Conservation (phyloP, 2,329 filamentous ascomycete species). For the Metarhizium rileyi region DNA sequence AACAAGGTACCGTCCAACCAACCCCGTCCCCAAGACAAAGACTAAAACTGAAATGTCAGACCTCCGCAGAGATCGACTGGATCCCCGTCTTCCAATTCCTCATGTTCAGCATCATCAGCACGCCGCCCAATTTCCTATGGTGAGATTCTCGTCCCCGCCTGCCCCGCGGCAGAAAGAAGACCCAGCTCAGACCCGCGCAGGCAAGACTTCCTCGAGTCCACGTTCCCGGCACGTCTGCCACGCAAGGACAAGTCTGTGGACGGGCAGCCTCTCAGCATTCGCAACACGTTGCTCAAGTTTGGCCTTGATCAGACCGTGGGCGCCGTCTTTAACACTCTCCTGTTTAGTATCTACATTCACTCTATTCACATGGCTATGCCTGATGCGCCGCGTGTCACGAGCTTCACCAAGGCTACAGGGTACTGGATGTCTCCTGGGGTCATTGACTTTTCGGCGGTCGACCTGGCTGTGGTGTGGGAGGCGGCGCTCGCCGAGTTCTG, state of each 20-base stretch:
- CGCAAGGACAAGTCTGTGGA: not conserved
- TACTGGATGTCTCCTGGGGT: slow-evolving; percentile 29
- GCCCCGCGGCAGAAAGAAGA: too few relatives aligned
- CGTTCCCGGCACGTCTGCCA: slow-evolving; percentile 54
- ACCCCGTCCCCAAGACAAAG: not conserved
- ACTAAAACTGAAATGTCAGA: not conserved
- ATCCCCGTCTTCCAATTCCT: slow-evolving; percentile 67
- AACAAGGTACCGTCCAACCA: slow-evolving; percentile 41
- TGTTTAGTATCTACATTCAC: slow-evolving; percentile 52
- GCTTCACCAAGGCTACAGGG: slow-evolving; percentile 22
- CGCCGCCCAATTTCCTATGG: slow-evolving; percentile 81
- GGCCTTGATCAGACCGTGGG: slow-evolving; percentile 60
- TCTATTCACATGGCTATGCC: slow-evolving; percentile 43
- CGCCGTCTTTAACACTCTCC: slow-evolving; percentile 52
- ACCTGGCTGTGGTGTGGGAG: slow-evolving; percentile 34
- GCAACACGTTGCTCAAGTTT: slow-evolving; percentile 59
- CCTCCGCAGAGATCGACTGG: slow-evolving; percentile 41
- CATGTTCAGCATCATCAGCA: slow-evolving; percentile 61
- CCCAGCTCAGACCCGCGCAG: slow-evolving; percentile 23
- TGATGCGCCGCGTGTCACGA: slow-evolving; percentile 27
- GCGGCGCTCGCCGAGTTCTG: slow-evolving; percentile 46
- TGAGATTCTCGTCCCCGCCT: slow-evolving; percentile 22
- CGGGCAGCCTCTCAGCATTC: slow-evolving; percentile 38
- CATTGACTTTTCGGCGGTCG: slow-evolving; percentile 35
- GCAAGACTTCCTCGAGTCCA: slow-evolving; percentile 67